Percentiles rank a stretch among this genome's conserved stretches.
Conservation (phyloP, 305 asterid genomes). For the Fraxinus latifolia region DNA sequence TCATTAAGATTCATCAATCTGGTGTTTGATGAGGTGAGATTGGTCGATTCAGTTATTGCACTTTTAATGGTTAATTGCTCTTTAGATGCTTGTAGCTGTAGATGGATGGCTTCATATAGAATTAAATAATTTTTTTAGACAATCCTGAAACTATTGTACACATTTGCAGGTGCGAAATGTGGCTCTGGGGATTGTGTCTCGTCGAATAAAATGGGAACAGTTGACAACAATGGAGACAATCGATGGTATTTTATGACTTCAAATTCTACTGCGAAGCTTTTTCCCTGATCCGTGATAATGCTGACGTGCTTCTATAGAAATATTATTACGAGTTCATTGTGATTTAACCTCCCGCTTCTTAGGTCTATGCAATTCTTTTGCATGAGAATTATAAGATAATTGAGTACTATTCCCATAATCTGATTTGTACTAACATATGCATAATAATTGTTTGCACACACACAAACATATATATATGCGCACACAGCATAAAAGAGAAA, state of each 20-base stretch:
- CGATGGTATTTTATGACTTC: slow-evolving; percentile 53
- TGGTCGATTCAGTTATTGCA: not conserved
- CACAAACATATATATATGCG: not conserved
- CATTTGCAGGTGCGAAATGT: slow-evolving; percentile 76
- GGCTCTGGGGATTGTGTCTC: slow-evolving; percentile 89
- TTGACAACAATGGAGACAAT: slow-evolving; percentile 77
- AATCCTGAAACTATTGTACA: not conserved
- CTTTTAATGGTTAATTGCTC: not conserved
- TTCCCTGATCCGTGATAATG: not conserved
- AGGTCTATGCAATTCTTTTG: not conserved
- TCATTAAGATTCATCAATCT: slow-evolving; percentile 83
- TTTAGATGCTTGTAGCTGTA: slow-evolving; percentile 6
- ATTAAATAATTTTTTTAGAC: not conserved
- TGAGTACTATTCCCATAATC: not conserved
- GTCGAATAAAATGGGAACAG: slow-evolving; percentile 86
- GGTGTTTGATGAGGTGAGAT: slow-evolving; percentile 88
- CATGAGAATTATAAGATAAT: not conserved
- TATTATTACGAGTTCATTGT: not conserved
- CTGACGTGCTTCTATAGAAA: not conserved
- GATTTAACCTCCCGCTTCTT: not conserved
- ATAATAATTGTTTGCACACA: not conserved
- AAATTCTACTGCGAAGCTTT: not conserved
- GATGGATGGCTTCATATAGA: not conserved
- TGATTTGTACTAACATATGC: not conserved
- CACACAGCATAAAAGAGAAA: not conserved